Percentiles rank a stretch among this genome's conserved stretches.
These are phyloP conservation scores for Trichoderma sp. DNA, from an alignment of 2,329 filamentous ascomycete genomes.

Conservation along the genomic window DNA sequence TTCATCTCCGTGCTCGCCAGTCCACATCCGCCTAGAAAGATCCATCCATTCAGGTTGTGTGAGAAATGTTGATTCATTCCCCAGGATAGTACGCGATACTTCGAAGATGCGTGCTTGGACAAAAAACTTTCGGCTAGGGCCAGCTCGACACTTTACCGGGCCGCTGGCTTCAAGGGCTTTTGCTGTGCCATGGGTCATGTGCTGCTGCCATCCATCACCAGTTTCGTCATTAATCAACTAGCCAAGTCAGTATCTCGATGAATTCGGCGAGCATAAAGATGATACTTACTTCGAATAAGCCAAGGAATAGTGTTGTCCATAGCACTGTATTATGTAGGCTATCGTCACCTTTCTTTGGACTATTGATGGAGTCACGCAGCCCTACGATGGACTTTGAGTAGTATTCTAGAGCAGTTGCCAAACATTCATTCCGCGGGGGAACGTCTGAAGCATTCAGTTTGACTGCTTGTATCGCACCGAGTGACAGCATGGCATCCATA, in stretches of 20 bases:
- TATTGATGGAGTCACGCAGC: conserved; percentile 25
- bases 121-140: conserved; percentile 31
- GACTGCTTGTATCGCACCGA: conserved; percentile 34
- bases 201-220: conserved; percentile 35
- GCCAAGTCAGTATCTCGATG: not conserved
- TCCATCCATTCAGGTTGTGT: conserved; percentile 26
- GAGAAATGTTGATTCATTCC: conserved; percentile 28
- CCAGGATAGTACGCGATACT: conserved; percentile 28
- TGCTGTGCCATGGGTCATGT: conserved; percentile 36
- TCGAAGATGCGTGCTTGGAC: conserved; percentile 31
- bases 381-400: conserved; percentile 31
- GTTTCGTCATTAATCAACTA: conserved; percentile 36
- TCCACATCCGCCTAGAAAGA: conserved; percentile 12
- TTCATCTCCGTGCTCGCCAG: not conserved
- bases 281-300: conserved; percentile 34
- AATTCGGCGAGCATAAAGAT: fast-evolving
- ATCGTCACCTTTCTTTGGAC: not conserved
- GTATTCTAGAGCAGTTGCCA: conserved; percentile 24
- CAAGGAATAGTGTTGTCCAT: conserved; percentile 36
- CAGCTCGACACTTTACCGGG: conserved; percentile 26
- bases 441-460: conserved; percentile 22
- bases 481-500: conserved; percentile 30
- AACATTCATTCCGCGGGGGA: not conserved
- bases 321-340: conserved; percentile 25
- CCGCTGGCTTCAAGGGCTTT: conserved; percentile 33